phyloP scores from a whole-genome alignment of 2,329 filamentous ascomycete genomes.

The Chrysoporthe austroafricana region DNA sequence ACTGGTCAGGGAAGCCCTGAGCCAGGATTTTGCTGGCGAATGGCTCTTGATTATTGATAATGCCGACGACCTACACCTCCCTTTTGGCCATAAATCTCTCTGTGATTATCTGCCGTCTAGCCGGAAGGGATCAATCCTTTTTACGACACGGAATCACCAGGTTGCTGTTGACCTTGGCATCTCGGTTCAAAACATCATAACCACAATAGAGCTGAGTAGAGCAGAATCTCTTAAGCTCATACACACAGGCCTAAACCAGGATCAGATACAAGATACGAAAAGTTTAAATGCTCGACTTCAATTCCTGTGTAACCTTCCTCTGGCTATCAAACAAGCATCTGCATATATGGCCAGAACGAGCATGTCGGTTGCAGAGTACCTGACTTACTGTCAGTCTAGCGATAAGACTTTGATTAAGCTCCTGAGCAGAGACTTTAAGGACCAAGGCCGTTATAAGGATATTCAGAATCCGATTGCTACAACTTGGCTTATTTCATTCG shows the following conservation, averaged over 20 bases:
- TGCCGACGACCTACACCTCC: constrained; percentile 43
- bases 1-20: constrained; percentile 42
- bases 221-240: constrained; percentile 34
- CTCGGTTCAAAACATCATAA: constrained; percentile 30
- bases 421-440: constrained; percentile 39
- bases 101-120: constrained; percentile 38
- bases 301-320: constrained; percentile 37
- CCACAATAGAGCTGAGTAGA: constrained; percentile 32
- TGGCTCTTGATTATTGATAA: constrained; percentile 53
- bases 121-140: constrained; percentile 37
- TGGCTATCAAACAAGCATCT: constrained; percentile 43
- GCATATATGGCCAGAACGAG: constrained; percentile 40
- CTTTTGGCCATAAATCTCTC: constrained; percentile 33
- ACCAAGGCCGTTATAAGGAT: constrained; percentile 34
- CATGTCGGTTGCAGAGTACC: constrained; percentile 34
- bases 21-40: constrained; percentile 30
- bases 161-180: constrained; percentile 25
- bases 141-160: constrained; percentile 35
- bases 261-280: constrained; percentile 31
- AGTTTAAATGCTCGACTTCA: constrained; percentile 35
- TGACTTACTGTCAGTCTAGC: constrained; percentile 33
- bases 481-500: constrained; percentile 42
- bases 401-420: constrained; percentile 32
- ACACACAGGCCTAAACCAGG: constrained; percentile 24
- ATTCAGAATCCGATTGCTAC: constrained; percentile 37